Base-by-base conservation (phyloP, 1,139 yeast genomes). In the Zygosaccharomyces pseudobailii region DNA sequence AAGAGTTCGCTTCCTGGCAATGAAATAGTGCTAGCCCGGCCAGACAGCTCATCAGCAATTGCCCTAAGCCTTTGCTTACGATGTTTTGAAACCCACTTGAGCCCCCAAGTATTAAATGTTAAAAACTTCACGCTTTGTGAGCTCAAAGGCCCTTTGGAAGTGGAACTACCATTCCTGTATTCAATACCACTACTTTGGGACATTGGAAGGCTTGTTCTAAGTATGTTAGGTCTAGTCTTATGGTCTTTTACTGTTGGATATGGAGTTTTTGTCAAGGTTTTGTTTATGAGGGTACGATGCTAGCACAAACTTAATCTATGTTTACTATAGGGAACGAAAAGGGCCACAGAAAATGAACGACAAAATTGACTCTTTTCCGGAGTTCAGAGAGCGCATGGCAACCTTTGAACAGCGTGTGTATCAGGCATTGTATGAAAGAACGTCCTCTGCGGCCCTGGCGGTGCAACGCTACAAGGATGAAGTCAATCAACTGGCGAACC, bases 71-170 rank as follows among this genome's bases (percentile, higher is more conserved):
- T 72, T 54, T 74, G 76, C 41, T 70, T 68, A 33, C 98, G 72
- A 51, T 70, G 71, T 57, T 83, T 84, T 19, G 97, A 83, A 3
- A 92, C 85, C 61, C 70, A 84, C 59, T 88, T 89, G 51, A 92
- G 71, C 1, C 98, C 99, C 97, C 97, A 88, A 1, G 87, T 80
- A 62, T 84, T 85, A 62, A 83, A 77, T 0, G 94, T 84, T 20
- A 85, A 71, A 35, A 85, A 70, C 54, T 71, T 76, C 20, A 83
- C 55, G 8, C 45, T 39, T n/a, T 44, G 46, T 30, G 39, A 37
- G 5, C 28, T 34, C 13, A 20, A 23, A 17, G 28, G 24, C 7
- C 10, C n/a, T 6, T 20, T 28, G n/a, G 41, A 23, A 9, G 41
- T 23, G 7, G 23, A 27, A 10, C 27, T n/a, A 1, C 34, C 32